These are phyloP conservation scores for Magnaporthiopsis poae DNA, from an alignment of 2,329 filamentous ascomycete genomes.

Conservation along the genomic window DNA sequence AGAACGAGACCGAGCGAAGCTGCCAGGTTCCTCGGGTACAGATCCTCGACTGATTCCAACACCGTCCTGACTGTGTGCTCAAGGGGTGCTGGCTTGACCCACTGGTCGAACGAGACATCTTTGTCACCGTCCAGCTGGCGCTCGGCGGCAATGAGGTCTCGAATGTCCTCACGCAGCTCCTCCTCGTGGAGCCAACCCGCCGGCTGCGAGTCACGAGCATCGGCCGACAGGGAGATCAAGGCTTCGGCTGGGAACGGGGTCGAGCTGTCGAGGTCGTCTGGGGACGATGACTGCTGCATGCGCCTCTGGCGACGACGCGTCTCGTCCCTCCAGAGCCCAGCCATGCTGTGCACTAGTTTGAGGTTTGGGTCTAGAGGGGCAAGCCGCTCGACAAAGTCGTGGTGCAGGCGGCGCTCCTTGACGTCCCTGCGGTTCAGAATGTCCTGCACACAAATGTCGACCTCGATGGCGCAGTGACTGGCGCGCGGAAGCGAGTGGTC, in stretches of 20 bases:
- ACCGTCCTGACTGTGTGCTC: conserved; percentile 61
- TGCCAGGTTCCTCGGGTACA: conserved; percentile 61
- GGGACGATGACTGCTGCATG: conserved; percentile 48
- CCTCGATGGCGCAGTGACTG: conserved; percentile 81
- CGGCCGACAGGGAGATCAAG: conserved; percentile 79
- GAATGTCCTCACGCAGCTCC: conserved; percentile 61
- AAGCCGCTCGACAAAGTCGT: conserved; percentile 70
- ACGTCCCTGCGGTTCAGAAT: conserved; percentile 76
- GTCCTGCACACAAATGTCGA: conserved; percentile 80
- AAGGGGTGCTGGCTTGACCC: conserved; percentile 44
- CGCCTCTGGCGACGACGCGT: conserved; percentile 64
- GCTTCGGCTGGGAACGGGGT: conserved; percentile 74
- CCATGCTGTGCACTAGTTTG: conserved; percentile 87
- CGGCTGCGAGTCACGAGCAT: conserved; percentile 59
- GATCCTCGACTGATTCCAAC: conserved; percentile 74
- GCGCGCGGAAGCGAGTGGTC: conserved; percentile 59
- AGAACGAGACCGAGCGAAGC: conserved; percentile 32
- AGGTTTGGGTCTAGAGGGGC: conserved; percentile 54
- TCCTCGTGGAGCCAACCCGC: conserved; percentile 89
- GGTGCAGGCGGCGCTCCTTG: conserved; percentile 67
- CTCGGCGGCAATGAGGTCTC: conserved; percentile 56
- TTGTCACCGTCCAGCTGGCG: conserved; percentile 23
- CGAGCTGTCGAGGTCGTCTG: conserved; percentile 42
- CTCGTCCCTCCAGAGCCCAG: conserved; percentile 84
- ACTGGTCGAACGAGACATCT: conserved; percentile 52